Evolutionary conservation across 1,284 basidiomycete genomes (phyloP), one percentile per base, ranked within the genome.

Genomic region (Naganishia cerealis): DNA sequence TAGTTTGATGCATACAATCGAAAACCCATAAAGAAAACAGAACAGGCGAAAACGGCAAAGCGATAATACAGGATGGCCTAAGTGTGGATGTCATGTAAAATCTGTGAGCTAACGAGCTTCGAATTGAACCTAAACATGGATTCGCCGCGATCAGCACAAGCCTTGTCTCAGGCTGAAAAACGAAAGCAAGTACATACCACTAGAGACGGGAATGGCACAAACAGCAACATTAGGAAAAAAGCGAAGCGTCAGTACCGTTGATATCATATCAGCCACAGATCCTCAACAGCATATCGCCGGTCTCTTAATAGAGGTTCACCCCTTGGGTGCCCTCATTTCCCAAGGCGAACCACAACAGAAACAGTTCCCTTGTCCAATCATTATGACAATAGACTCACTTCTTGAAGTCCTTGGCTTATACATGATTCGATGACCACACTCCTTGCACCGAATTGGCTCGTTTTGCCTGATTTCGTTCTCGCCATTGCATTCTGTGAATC

Each of bases 341-440:
- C 13, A 15, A 24, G n/a, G 1, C 56, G 38, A 57, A 21, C 13
- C 38, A 18, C 18, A 16, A n/a, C 18, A 52, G 7, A 5, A 16
- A 24, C 59, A 39, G 29, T 15, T 18, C 43, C 6, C n/a, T 16
- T 16, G 0, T 48, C 4, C 33, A n/a, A 26, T 9, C 4, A 26
- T 33, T 18, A 15, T 12, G 43, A 43, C 43, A 15, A 39, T 59
- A n/a, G 1, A 87, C 91, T 79, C 78, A 98, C 95, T 96, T 84
- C 92, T 85, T 78, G 88, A 92, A 24, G 94, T 97, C 75, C 95
- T 84, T 81, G 96, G 96, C 84, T 99, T 99, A 84, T 97, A 98
- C 92, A 99, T 96, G 79, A 99, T 94, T 72, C 95, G 88, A 80
- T 97, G 95, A 2, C 95, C 95, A 77, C 95, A 99, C 79, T 98